These are phyloP conservation scores for Paramecium pentaurelia DNA, from an alignment of 73 alveolate genomes.

Conservation along the genomic window DNA sequence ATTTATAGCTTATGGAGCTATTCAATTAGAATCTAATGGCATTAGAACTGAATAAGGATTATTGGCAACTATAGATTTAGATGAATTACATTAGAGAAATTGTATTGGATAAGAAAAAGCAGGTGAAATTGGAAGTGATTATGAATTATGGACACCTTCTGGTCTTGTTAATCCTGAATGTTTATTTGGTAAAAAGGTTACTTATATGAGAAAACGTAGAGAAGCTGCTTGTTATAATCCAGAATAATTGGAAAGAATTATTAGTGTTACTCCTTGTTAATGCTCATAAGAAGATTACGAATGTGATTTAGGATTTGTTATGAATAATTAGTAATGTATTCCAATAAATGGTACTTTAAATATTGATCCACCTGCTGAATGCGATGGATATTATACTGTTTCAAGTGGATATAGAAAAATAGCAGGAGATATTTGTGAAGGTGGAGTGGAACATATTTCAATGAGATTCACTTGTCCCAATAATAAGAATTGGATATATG, in stretches of 20 bases:
- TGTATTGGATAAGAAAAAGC: slow-evolving; percentile 85
- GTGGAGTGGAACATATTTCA: slow-evolving; percentile 81
- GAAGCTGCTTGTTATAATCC: slow-evolving; percentile 82
- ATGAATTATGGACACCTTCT: slow-evolving; percentile 88
- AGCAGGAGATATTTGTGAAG: slow-evolving; percentile 88
- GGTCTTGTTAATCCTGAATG: slow-evolving; percentile 81
- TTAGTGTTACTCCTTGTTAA: slow-evolving; percentile 72
- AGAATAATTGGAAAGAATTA: slow-evolving; percentile 73
- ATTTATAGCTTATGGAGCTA: slow-evolving; percentile 83
- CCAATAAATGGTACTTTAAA: slow-evolving; percentile 50
- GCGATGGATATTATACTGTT: slow-evolving; percentile 70
- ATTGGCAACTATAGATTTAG: slow-evolving; percentile 79
- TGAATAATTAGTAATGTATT: slow-evolving; percentile 53
- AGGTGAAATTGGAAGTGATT: slow-evolving; percentile 78
- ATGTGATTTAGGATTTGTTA: slow-evolving; percentile 88
- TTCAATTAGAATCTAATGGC: slow-evolving; percentile 25
- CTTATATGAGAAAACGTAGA: slow-evolving; percentile 80
- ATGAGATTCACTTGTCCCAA: slow-evolving; percentile 66
- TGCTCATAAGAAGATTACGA: slow-evolving; percentile 94
- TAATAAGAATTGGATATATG: slow-evolving; percentile 13
- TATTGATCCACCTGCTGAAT: slow-evolving; percentile 31
- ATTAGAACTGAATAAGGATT: slow-evolving; percentile 68
- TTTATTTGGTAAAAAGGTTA: slow-evolving; percentile 76
- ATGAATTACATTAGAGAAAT: slow-evolving; percentile 80
- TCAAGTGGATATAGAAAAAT: slow-evolving; percentile 86